Evolutionary conservation across 176 grass and related monocot species (phyloP).

Genomic region (Ensete ventricosum): DNA sequence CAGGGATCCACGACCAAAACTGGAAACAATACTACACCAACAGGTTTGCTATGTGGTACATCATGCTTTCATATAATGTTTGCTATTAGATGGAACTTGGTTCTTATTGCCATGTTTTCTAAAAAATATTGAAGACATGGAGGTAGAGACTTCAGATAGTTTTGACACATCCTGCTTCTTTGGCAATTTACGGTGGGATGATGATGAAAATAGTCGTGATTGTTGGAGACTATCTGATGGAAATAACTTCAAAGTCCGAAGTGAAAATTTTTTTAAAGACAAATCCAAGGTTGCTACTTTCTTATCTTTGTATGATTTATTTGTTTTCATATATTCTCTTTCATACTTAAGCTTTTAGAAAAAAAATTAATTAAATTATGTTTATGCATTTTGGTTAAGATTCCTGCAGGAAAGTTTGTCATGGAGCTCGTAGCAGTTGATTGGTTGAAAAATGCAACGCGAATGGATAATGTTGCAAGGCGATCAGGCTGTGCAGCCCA

Average conservation of each 20-base stretch:
- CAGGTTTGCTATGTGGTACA: slow-evolving; percentile 31
- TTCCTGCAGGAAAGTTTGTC: slow-evolving; percentile 71
- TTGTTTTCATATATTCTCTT: too few relatives aligned
- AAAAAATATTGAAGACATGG: slow-evolving; percentile 12
- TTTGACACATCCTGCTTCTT: slow-evolving; percentile 75
- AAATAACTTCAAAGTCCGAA: slow-evolving; percentile 90
- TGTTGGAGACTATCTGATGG: slow-evolving; percentile 72
- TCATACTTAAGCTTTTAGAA: too few relatives aligned
- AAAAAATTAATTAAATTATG: slow-evolving; percentile 33
- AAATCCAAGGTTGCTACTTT: slow-evolving; percentile 73
- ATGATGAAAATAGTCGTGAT: slow-evolving; percentile 64
- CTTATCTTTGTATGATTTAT: neutral
- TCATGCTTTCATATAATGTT: too few relatives aligned
- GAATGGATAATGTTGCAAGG: slow-evolving; percentile 87
- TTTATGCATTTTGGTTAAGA: slow-evolving; percentile 36
- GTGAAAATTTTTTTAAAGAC: slow-evolving; percentile 71
- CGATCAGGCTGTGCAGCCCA: slow-evolving; percentile 55
- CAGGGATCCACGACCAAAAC: slow-evolving; percentile 33
- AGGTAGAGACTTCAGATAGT: slow-evolving; percentile 32
- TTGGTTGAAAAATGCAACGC: slow-evolving; percentile 61
- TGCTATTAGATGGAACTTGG: slow-evolving; percentile 9
- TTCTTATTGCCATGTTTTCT: neutral
- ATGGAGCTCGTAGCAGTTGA: slow-evolving; percentile 74
- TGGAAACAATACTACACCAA: slow-evolving; percentile 40
- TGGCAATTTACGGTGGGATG: slow-evolving; percentile 55